Conservation (phyloP, 1,284 basidiomycete genomes). For the Puccinia triticina region DNA sequence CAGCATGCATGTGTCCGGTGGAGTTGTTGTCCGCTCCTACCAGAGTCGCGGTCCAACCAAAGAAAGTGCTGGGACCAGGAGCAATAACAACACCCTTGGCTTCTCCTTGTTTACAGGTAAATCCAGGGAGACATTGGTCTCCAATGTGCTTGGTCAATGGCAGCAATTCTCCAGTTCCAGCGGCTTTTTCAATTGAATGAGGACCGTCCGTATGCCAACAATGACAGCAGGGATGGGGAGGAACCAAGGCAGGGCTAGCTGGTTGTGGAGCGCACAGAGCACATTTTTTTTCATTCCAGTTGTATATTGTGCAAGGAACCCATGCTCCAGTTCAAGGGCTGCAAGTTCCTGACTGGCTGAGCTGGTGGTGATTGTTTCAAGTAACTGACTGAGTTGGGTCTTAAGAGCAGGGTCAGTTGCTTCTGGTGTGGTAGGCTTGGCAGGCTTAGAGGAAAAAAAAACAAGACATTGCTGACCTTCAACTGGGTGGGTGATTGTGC, state of each 20-base stretch:
- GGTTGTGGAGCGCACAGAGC: slow-evolving; percentile 26
- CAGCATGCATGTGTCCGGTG: slow-evolving; percentile 79
- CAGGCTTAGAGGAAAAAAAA: too few relatives aligned
- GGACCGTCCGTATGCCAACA: slow-evolving; percentile 11
- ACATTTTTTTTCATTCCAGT: slow-evolving; percentile 22
- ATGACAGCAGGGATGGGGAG: slow-evolving; percentile 35
- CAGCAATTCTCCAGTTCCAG: slow-evolving; percentile 92
- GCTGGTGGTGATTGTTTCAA: neutral
- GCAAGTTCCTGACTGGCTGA: slow-evolving; percentile 32
- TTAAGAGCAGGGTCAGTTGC: slow-evolving; percentile 17
- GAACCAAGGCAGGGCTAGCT: slow-evolving; percentile 33
- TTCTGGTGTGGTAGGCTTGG: neutral
- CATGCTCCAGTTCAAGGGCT: slow-evolving; percentile 36
- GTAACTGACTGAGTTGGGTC: neutral
- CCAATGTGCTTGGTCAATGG: slow-evolving; percentile 85
- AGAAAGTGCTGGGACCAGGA: slow-evolving; percentile 73
- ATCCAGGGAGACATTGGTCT: slow-evolving; percentile 95
- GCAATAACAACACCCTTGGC: slow-evolving; percentile 95
- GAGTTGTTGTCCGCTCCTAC: slow-evolving; percentile 95
- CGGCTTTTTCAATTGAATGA: slow-evolving; percentile 78
- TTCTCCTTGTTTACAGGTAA: slow-evolving; percentile 95
- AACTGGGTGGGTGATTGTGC: too few relatives aligned
- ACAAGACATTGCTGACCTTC: too few relatives aligned
- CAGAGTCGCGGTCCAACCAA: slow-evolving; percentile 79
- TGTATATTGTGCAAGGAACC: slow-evolving; percentile 25